Conservation (phyloP, 192 early-diverging fungal genomes). For the Spinellus fusiger region DNA sequence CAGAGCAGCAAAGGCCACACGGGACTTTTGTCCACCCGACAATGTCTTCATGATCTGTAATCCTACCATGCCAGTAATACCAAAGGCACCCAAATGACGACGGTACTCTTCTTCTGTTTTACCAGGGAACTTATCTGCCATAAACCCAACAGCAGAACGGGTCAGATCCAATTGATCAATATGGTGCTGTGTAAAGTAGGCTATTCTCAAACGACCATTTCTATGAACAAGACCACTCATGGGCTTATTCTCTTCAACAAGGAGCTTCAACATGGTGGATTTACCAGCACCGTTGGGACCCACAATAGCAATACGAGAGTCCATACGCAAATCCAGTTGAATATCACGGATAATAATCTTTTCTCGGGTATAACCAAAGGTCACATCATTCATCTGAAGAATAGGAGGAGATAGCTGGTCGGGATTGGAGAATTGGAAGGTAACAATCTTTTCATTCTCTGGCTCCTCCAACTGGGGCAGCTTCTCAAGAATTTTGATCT, state of each 20-base stretch:
- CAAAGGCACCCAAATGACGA: conserved; percentile 87
- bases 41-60: conserved; percentile 92
- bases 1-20: conserved; percentile 96
- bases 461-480: conserved; percentile 87
- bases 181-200: conserved; percentile 96
- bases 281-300: conserved; percentile 99
- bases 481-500: conserved; percentile 98
- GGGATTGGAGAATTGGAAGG: conserved; percentile 90
- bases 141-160: conserved; percentile 78
- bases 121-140: conserved; percentile 85
- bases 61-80: conserved; percentile 93
- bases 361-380: conserved; percentile 80
- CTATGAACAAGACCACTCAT: conserved; percentile 75
- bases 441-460: conserved; percentile 68
- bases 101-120: conserved; percentile 95
- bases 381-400: conserved; percentile 88
- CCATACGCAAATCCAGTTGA: conserved; percentile 94
- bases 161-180: conserved; percentile 94
- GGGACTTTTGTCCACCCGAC: conserved; percentile 94
- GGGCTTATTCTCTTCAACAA: conserved; percentile 83
- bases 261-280: conserved; percentile 90
- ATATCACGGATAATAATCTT: conserved; percentile 78
- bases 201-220: conserved; percentile 90
- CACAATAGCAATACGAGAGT: conserved; percentile 95
- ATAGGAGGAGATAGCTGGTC: conserved; percentile 95